Evolutionary conservation across 331 rosid species (phyloP), one percentile per base, ranked within the genome.

Genomic region (Quercus tomentella): DNA sequence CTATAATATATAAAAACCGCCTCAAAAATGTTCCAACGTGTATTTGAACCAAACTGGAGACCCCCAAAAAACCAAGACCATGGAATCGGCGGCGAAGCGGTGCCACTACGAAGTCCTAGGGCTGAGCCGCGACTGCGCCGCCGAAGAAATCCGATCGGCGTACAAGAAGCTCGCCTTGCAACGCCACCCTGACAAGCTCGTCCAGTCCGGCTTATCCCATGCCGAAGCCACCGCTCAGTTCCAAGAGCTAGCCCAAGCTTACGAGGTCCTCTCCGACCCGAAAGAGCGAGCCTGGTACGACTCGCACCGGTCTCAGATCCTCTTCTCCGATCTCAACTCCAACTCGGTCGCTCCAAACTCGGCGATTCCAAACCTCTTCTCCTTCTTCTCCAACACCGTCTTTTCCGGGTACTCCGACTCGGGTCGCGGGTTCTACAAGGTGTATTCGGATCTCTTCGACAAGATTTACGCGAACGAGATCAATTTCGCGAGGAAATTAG

Each of bases 211-310:
- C 67, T 55, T 96, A 69, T 87, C 99, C 56, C 88, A 81, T 17
- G 55, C 90, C 18, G 95, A 93, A 49, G 98, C 97, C 78, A 96
- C 98, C 10, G 92, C 95, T 4, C 96, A 88, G 65, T 96, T 96
- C 80, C 97, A 96, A 70, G 99, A 96, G 90, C 97, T 96, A 1
- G 89, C 82, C 45, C 98, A 92, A 10, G 98, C 99, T 31, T 96
- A 93, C 77, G 99, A 96, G 89, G 95, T 96, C 41, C 99, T 96
- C 76, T 92, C 97, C 70, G 97, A 96, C 73, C 95, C 98, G 0
- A 96, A 92, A 43, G 99, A 96, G 72, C 99, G 99, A 0, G 84
- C 98, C 20, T 96, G 97, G 97, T 96, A 96, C 86, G 99, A 96
- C 45, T 96, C 99, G 14, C 99, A 96, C 83, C 97, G 99, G 15